These are phyloP conservation scores for Coemansia sp. DNA, from an alignment of 192 early-diverging fungal species.

Conservation along the genomic window DNA sequence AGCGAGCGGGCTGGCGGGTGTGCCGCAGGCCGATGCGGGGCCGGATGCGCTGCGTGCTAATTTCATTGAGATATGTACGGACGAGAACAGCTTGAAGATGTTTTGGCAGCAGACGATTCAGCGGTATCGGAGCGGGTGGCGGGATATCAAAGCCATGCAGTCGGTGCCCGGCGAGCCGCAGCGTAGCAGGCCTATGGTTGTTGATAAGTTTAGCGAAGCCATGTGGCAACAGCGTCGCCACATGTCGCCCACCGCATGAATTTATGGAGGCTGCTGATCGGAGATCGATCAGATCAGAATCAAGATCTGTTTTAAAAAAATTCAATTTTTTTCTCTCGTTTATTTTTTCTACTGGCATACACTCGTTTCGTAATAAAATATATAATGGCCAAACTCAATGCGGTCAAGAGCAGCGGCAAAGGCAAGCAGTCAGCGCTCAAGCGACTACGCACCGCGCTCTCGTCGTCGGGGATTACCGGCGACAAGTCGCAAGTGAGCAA, in stretches of 20 bases:
- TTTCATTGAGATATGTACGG: slow-evolving; percentile 64
- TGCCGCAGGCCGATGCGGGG: slow-evolving; percentile 36
- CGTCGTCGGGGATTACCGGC: slow-evolving; percentile 75
- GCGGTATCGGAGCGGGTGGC: slow-evolving; percentile 44
- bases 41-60: slow-evolving; percentile 61
- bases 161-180: slow-evolving; percentile 16
- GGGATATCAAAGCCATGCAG: slow-evolving; percentile 1
- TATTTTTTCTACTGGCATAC: not conserved
- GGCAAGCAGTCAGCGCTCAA: slow-evolving; percentile 74
- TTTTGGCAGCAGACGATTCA: slow-evolving; percentile 64
- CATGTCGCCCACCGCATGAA: not conserved
- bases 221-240: slow-evolving; percentile 29
- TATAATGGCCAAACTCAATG: slow-evolving; percentile 16
- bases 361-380: not conserved
- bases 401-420: slow-evolving; percentile 7
- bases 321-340: not conserved
- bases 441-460: slow-evolving; percentile 75
- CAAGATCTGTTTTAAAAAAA: not conserved
- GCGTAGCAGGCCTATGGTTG: slow-evolving; percentile 31
- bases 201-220: slow-evolving; percentile 42
- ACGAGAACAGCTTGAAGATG: slow-evolving; percentile 59
- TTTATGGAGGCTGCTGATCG: not conserved
- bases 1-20: not conserved
- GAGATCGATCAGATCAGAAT: not conserved
- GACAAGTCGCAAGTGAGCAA: slow-evolving; percentile 61